Evolutionary conservation across 2,329 filamentous ascomycete species (phyloP).

Genomic region (Colletotrichum aenigma): DNA sequence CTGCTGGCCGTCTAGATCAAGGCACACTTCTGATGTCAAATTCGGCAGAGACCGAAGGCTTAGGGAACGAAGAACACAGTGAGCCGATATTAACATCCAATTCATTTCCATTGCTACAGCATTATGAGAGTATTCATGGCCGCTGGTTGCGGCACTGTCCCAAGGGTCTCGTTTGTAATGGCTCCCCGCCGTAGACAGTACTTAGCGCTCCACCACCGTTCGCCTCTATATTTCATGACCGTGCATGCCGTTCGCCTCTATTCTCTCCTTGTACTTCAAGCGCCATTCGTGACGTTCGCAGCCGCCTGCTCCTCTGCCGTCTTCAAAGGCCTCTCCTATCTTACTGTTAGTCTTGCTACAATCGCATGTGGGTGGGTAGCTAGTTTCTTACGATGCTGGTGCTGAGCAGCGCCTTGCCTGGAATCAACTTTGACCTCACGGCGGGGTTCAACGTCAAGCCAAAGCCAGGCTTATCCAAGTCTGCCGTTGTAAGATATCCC

Average conservation of each 20-base stretch:
- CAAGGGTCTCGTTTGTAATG: neutral
- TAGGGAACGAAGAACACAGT: neutral
- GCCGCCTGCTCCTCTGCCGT: conserved; percentile 18
- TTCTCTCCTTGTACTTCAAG: conserved; percentile 33
- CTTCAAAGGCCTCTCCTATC: conserved; percentile 9
- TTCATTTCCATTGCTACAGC: neutral
- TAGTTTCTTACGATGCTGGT: conserved; percentile 46
- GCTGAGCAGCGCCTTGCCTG: conserved; percentile 74
- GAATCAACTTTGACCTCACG: conserved; percentile 72
- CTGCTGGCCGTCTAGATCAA: neutral
- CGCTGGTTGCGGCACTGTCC: neutral
- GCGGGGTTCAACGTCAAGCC: conserved; percentile 85
- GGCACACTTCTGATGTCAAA: neutral
- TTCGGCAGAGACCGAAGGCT: neutral
- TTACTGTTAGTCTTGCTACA: neutral
- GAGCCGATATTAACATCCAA: neutral
- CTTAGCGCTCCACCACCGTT: neutral
- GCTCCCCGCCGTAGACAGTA: neutral
- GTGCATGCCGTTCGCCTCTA: conserved; percentile 32
- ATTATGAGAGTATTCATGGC: neutral
- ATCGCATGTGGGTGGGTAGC: neutral
- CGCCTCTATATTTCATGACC: neutral
- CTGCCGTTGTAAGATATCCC: conserved; percentile 79
- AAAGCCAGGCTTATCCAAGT: conserved; percentile 89
- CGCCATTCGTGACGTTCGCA: conserved; percentile 24